Conservation (phyloP, 805 yeast species). For the Kluyveromyces siamensis region DNA sequence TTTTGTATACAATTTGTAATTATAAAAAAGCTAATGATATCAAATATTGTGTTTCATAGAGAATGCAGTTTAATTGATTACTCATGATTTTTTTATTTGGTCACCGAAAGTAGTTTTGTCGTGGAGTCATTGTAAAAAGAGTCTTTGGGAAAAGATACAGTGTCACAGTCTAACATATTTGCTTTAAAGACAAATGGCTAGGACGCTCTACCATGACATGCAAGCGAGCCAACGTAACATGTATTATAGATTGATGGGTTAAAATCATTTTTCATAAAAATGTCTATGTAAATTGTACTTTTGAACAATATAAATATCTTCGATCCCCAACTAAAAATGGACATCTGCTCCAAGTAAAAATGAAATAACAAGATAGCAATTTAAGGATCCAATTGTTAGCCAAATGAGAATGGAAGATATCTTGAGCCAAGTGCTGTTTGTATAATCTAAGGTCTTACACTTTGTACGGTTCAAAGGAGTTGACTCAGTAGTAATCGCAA, state of each 20-base stretch:
- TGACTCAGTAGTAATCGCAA: slow-evolving; percentile 22
- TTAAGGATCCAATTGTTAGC: slow-evolving; percentile 62
- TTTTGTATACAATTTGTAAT: not conserved
- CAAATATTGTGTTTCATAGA: too few relatives aligned
- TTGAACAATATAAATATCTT: not conserved
- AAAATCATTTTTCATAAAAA: too few relatives aligned
- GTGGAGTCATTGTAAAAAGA: too few relatives aligned
- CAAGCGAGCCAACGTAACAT: too few relatives aligned
- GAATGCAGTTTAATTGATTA: too few relatives aligned
- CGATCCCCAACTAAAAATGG: slow-evolving; percentile 29
- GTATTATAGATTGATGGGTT: too few relatives aligned
- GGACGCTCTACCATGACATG: too few relatives aligned
- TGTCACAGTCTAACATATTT: too few relatives aligned
- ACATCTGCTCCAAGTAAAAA: slow-evolving; percentile 43
- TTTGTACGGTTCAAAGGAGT: slow-evolving; percentile 22
- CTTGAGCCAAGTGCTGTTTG: slow-evolving; percentile 52
- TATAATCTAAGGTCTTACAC: slow-evolving; percentile 46
- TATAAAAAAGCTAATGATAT: not conserved
- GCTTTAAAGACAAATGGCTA: too few relatives aligned
- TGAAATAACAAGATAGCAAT: slow-evolving; percentile 54
- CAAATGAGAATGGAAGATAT: slow-evolving; percentile 52
- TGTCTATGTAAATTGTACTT: not conserved
- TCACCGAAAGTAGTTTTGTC: too few relatives aligned
- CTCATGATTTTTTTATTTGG: too few relatives aligned
- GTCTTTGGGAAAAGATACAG: too few relatives aligned